phyloP scores from a whole-genome alignment of 768 basidiomycete genomes.

The Leccinum imitatum region DNA sequence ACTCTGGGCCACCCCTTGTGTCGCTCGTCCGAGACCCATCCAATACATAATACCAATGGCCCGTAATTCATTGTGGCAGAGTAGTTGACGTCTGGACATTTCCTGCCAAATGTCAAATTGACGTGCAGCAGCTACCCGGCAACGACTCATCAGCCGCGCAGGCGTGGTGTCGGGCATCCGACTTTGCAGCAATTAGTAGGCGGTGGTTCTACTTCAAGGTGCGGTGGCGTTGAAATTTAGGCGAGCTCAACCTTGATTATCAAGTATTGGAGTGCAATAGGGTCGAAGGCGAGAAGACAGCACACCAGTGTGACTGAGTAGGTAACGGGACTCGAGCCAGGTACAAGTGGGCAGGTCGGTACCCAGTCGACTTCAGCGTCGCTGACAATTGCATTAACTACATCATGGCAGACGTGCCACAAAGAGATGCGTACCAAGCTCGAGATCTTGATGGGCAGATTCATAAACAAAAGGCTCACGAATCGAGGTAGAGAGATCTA shows the following conservation, averaged over 20 bases:
- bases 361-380: background rate
- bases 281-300: background rate
- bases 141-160: background rate
- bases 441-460: background rate
- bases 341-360: background rate
- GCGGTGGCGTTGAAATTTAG: too few relatives aligned
- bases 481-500: background rate
- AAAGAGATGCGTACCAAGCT: background rate
- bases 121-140: background rate
- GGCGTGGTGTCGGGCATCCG: background rate
- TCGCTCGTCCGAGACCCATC: conserved; percentile 1
- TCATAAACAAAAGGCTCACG: background rate
- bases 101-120: conserved; percentile 4
- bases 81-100: background rate
- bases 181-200: background rate
- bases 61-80: background rate
- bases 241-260: background rate
- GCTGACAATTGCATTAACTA: background rate
- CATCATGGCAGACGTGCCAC: background rate
- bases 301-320: background rate
- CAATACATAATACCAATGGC: background rate
- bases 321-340: background rate
- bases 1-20: background rate
- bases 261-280: too few relatives aligned
- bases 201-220: too few relatives aligned